Conservation (phyloP, 2,329 filamentous ascomycete genomes). For the Ophiocordyceps camponoti-floridani region DNA sequence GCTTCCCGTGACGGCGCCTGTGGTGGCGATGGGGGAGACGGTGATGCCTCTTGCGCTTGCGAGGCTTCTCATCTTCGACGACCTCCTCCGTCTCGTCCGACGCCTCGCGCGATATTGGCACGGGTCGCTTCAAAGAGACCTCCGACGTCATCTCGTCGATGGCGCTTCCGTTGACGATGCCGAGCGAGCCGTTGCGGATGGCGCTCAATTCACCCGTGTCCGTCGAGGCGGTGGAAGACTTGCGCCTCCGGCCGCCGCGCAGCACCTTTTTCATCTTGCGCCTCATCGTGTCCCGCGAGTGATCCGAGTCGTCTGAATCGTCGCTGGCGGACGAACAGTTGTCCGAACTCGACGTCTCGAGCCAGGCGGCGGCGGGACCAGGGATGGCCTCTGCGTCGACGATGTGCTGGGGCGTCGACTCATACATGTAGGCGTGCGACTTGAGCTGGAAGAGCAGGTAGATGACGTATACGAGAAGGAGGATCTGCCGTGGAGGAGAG, state of each 20-base stretch:
- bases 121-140: slow-evolving; percentile 17
- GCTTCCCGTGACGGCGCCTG: slow-evolving; percentile 17
- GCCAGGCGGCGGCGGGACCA: slow-evolving; percentile 64
- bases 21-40: slow-evolving; percentile 8
- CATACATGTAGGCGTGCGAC: slow-evolving; percentile 81
- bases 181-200: slow-evolving; percentile 23
- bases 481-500: slow-evolving; percentile 26
- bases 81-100: slow-evolving; percentile 23
- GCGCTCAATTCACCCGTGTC: slow-evolving; percentile 26
- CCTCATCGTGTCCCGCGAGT: slow-evolving; percentile 43
- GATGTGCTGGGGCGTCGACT: slow-evolving; percentile 79
- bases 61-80: slow-evolving; percentile 24
- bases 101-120: slow-evolving; percentile 17
- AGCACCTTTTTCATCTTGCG: slow-evolving; percentile 63
- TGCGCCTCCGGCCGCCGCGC: slow-evolving; percentile 50
- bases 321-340: slow-evolving; percentile 41
- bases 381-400: slow-evolving; percentile 85
- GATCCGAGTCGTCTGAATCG: slow-evolving; percentile 39
- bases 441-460: slow-evolving; percentile 86
- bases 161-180: slow-evolving; percentile 13
- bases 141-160: slow-evolving; percentile 21
- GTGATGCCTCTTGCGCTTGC: slow-evolving; percentile 15
- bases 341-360: slow-evolving; percentile 51
- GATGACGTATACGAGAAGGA: slow-evolving; percentile 65
- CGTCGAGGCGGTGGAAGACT: slow-evolving; percentile 56